These are phyloP conservation scores for Mycosarcoma mackinlayi DNA, from an alignment of 1,284 basidiomycete genomes.

Conservation along the genomic window DNA sequence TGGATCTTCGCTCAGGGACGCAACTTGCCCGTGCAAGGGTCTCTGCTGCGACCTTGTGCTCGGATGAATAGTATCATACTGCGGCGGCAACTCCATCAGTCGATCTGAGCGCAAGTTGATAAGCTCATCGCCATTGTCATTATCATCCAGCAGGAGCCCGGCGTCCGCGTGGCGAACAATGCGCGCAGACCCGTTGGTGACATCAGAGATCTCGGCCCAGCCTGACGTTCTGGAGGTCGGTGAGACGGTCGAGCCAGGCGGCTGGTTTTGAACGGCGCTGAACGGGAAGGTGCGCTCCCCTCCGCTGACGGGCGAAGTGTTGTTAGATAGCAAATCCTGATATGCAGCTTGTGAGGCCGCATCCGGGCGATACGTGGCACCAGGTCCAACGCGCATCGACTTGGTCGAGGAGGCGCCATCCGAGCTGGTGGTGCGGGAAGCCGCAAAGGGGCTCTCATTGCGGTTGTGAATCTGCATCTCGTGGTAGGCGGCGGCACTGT, in stretches of 20 bases:
- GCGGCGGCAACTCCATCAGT: constrained; percentile 55
- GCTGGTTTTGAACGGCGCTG: constrained; percentile 8
- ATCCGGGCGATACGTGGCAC: constrained; percentile 40
- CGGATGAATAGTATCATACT: constrained; percentile 54
- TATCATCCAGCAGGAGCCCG: constrained; percentile 56
- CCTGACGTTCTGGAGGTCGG: constrained; percentile 11
- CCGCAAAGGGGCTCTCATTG: constrained; percentile 4
- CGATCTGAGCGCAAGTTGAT: constrained; percentile 20
- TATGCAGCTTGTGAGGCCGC: constrained; percentile 42
- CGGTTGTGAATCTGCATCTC: constrained; percentile 12
- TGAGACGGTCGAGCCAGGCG: constrained; percentile 2
- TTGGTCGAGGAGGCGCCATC: constrained; percentile 31
- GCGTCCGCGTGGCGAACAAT: constrained; percentile 56
- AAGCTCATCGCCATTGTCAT: constrained; percentile 46
- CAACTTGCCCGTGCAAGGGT: constrained; percentile 3
- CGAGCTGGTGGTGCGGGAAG: constrained; percentile 21
- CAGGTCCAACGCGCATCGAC: constrained; percentile 33
- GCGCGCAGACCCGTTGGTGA: constrained; percentile 8
- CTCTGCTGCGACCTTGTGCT: constrained; percentile 12
- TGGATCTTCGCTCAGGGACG: neutral
- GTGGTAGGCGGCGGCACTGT: constrained; percentile 2
- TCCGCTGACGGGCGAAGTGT: constrained; percentile 21
- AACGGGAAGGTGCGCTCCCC: constrained; percentile 15
- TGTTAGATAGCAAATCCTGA: constrained; percentile 39
- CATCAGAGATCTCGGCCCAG: constrained; percentile 24